Evolutionary conservation across 2,329 filamentous ascomycete genomes (phyloP), one percentile per base, ranked within the genome.

Genomic region (Penicillium sp.): DNA sequence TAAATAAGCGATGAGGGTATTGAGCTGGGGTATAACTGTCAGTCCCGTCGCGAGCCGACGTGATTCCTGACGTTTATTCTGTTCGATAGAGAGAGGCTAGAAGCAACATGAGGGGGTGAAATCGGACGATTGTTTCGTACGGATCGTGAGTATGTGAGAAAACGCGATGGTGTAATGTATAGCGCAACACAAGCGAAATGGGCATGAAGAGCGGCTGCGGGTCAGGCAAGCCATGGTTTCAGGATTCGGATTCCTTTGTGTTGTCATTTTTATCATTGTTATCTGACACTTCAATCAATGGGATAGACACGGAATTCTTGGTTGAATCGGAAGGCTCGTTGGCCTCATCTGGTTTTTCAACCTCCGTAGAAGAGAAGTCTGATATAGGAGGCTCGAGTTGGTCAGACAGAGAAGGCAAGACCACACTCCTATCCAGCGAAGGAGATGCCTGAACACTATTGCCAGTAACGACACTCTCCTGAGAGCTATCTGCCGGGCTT

Each of bases 401-500:
- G 3, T 41, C 19, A 19, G 27, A 6, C 3, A 8, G 44, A 33
- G 52, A 10, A 19, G 35, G 43, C 13, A 21, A 45, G 9, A 3
- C 7, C 9, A 23, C 35, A 9, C 38, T n/a, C 7, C 29, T 21
- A 21, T 43, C 38, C 13, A 27, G 29, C 13, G 6, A 48, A 43
- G 27, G 38, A 19, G 57, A 17, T 53, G 52, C 3, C 55, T 57
- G 62, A 49, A 9, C 56, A 56, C 8, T 41, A 35, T 57, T 55
- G 12, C 52, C 53, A 10, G 48, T 10, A 31, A 42, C 35, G 12
- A 64, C 57, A n/a, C 61, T 69, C 39, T 72, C 70, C 43, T 66
- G 68, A 0, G 64, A 68, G 52, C 60, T 69, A 23, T 36, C 55
- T 17, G 68, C 68, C 2, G 65, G 60, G 33, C 66, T 71, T 4